These are phyloP conservation scores for Cladosporium cucumerinum DNA, from an alignment of 2,329 filamentous ascomycete genomes.

Conservation along the genomic window DNA sequence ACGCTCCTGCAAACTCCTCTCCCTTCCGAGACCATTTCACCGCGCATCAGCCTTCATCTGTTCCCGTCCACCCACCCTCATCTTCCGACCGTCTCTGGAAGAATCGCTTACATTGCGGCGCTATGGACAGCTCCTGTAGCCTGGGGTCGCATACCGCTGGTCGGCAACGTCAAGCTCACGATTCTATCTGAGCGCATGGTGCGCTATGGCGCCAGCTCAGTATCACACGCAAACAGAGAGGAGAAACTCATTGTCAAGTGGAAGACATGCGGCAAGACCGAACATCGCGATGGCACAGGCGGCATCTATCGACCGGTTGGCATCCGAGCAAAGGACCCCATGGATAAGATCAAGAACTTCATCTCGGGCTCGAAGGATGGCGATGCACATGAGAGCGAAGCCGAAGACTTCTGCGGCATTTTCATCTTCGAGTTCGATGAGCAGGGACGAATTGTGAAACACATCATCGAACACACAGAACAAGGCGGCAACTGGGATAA, in stretches of 20 bases:
- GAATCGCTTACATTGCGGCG: constrained; percentile 86
- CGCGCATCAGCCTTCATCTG: constrained; percentile 59
- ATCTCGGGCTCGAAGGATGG: constrained; percentile 56
- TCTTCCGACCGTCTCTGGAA: constrained; percentile 86
- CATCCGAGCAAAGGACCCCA: constrained; percentile 42
- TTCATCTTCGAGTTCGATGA: constrained; percentile 96
- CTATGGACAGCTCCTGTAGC: constrained; percentile 94
- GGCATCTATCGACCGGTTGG: constrained; percentile 42
- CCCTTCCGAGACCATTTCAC: constrained; percentile 60
- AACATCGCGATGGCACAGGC: constrained; percentile 42
- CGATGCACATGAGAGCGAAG: constrained; percentile 19
- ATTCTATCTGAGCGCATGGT: constrained; percentile 89
- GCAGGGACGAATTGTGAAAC: constrained; percentile 76
- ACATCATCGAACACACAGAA: constrained; percentile 92
- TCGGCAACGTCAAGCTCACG: constrained; percentile 83
- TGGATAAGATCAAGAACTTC: constrained; percentile 55
- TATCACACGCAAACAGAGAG: constrained; percentile 36
- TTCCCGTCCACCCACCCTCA: constrained; percentile 77
- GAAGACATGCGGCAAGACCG: constrained; percentile 64
- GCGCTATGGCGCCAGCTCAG: constrained; percentile 46
- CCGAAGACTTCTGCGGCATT: constrained; percentile 78
- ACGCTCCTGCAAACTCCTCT: constrained; percentile 59
- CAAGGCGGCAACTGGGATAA: constrained; percentile 79
- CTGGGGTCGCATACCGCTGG: constrained; percentile 87
- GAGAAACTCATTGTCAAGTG: constrained; percentile 91